phyloP scores from a whole-genome alignment of 352 stramenopile genomes.

The Phytophthora citricola region DNA sequence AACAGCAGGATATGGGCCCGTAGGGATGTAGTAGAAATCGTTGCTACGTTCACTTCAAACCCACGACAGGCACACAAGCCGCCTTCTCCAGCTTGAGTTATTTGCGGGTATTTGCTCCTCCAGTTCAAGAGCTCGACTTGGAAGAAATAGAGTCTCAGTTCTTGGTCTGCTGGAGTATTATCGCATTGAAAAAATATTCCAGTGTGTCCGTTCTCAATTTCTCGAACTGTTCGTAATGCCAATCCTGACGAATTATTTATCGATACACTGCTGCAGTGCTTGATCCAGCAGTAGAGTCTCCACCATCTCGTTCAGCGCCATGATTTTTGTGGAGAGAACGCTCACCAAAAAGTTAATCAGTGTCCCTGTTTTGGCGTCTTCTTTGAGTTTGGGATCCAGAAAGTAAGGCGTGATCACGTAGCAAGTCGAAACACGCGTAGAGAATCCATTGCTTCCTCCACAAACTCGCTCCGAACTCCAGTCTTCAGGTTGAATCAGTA shows the following conservation, averaged over 20 bases:
- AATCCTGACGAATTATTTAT: neutral
- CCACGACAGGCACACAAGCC: no score
- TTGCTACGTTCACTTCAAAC: no score
- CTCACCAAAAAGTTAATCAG: slow-evolving; percentile 56
- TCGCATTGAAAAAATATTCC: no score
- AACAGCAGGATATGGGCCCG: no score
- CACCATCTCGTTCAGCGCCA: slow-evolving; percentile 48
- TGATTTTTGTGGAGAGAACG: slow-evolving; percentile 38
- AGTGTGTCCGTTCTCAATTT: no score
- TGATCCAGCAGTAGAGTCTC: slow-evolving; percentile 46
- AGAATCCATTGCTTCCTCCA: slow-evolving; percentile 14
- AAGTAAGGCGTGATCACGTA: slow-evolving; percentile 58
- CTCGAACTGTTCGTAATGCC: no score
- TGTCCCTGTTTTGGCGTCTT: slow-evolving; percentile 33
- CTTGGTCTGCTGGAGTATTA: no score
- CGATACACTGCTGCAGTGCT: slow-evolving; percentile 14
- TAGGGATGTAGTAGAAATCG: no score
- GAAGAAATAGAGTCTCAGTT: no score
- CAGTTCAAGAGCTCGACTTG: no score
- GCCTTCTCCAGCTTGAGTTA: no score
- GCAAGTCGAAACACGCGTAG: slow-evolving; percentile 55
- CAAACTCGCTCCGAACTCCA: slow-evolving; percentile 10
- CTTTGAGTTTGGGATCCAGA: slow-evolving; percentile 32
- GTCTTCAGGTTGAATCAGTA: slow-evolving; percentile 50
- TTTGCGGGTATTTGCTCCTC: no score